phyloP scores from a whole-genome alignment of 2,329 filamentous ascomycete species.

The Alternaria hordeiaustralica region DNA sequence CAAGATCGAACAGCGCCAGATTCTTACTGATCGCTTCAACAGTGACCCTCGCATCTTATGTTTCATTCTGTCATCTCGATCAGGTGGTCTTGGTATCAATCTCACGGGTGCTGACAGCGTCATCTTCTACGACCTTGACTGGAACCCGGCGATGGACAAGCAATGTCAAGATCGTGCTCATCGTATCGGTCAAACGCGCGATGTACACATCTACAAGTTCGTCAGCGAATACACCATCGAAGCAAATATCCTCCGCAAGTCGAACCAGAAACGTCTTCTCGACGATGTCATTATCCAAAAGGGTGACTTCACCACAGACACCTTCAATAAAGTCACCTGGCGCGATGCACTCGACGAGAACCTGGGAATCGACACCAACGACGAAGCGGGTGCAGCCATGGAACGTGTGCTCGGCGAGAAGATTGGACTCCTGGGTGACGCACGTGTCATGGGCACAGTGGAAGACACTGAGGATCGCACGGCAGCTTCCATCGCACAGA shows the following conservation, averaged over 20 bases:
- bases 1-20: conserved; percentile 93
- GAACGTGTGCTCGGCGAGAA: conserved; percentile 79
- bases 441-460: conserved; percentile 81
- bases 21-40: conserved; percentile 96
- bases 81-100: conserved; percentile 94
- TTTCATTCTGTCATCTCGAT: conserved; percentile 94
- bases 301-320: conserved; percentile 96
- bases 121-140: conserved; percentile 98
- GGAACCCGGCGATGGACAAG: conserved; percentile 99
- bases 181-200: conserved; percentile 94
- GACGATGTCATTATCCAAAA: conserved; percentile 99
- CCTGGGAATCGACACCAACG: conserved; percentile 49
- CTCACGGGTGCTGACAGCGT: conserved; percentile 96
- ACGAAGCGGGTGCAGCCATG: conserved; percentile 81
- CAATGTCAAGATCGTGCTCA: conserved; percentile 98
- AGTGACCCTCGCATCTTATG: conserved; percentile 89
- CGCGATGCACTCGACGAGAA: conserved; percentile 69
- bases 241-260: conserved; percentile 95
- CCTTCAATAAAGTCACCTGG: conserved; percentile 79
- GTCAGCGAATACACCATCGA: conserved; percentile 78
- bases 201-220: conserved; percentile 91
- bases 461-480: conserved; percentile 92
- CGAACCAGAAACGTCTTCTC: conserved; percentile 95
- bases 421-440: conserved; percentile 62
- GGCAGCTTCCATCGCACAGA: conserved; percentile 85